A percentile compares a stretch with the other conserved stretches of the same genome.
Evolutionary conservation across 2,329 filamentous ascomycete genomes (phyloP).

Genomic region (Beauveria sp.): DNA sequence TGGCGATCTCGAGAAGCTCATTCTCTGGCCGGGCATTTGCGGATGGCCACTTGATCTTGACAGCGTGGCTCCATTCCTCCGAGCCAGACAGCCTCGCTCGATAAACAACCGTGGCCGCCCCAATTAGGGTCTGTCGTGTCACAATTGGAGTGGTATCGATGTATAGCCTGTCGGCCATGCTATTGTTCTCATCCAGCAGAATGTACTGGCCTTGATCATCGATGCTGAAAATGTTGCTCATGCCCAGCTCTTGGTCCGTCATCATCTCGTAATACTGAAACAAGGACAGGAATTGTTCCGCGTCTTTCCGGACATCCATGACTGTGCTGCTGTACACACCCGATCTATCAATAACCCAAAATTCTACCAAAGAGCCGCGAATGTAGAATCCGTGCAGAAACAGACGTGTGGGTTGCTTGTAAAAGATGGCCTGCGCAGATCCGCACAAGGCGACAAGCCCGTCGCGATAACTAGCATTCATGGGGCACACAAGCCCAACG

Average conservation of each 20-base stretch:
- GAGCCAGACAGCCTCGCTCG: not conserved
- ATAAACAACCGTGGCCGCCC: not conserved
- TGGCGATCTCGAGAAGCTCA: not conserved
- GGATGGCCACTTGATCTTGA: slow-evolving; percentile 1
- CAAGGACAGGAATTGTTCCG: not conserved
- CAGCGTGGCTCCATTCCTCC: not conserved
- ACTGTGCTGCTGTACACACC: not conserved
- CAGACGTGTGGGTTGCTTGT: not conserved
- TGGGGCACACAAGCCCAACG: not conserved
- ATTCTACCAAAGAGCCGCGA: not conserved
- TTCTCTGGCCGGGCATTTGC: not conserved
- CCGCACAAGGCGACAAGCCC: not conserved
- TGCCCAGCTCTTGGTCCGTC: not conserved
- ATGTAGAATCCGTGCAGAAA: not conserved
- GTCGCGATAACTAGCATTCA: not conserved
- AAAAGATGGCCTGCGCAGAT: not conserved
- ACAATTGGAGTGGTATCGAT: not conserved
- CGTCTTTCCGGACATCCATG: not conserved
- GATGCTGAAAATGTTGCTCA: not conserved
- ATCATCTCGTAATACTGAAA: not conserved
- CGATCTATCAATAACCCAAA: not conserved
- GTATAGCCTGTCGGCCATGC: not conserved
- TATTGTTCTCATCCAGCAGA: not conserved
- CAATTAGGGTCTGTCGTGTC: not conserved
- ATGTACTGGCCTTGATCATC: not conserved